Conservation (phyloP, 108 stramenopile genomes). For the Seminavis robusta region DNA sequence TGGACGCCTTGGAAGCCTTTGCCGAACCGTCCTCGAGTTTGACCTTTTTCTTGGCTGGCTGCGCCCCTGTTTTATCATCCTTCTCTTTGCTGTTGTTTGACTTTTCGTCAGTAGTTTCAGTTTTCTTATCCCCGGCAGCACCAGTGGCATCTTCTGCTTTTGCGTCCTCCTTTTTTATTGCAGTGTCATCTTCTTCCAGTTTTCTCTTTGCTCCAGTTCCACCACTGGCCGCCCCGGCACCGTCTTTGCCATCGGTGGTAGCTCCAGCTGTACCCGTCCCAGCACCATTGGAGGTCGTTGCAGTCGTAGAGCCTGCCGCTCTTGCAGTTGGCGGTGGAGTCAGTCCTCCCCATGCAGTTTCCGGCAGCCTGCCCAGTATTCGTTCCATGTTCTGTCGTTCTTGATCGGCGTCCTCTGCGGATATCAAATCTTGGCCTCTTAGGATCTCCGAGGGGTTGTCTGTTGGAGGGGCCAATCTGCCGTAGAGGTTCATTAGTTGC, state of each 20-base stretch:
- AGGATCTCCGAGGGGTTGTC: too few species aligned
- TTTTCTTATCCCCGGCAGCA: constrained; percentile 5
- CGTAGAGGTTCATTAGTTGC: constrained; percentile 1
- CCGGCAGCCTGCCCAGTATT: background rate
- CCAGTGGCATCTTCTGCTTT: background rate
- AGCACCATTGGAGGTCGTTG: too few species aligned
- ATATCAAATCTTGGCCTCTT: too few species aligned
- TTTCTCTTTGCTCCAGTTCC: constrained; percentile 1
- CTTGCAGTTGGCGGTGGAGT: background rate
- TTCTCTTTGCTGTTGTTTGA: too few species aligned
- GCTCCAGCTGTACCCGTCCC: too few species aligned
- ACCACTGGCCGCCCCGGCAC: too few species aligned
- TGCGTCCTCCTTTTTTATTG: constrained; percentile 9
- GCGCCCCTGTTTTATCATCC: background rate
- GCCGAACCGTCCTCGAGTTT: constrained; percentile 5
- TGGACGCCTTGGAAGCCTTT: background rate
- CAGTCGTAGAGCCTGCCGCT: too few species aligned
- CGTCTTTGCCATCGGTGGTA: too few species aligned
- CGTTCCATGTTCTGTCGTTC: background rate
- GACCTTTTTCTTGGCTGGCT: constrained; percentile 19
- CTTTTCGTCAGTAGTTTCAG: background rate
- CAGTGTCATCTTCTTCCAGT: constrained; percentile 21
- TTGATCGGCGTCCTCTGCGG: background rate
- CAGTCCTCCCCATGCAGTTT: background rate
- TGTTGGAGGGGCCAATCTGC: too few species aligned